Percentiles rank a stretch among this genome's conserved stretches.
Evolutionary conservation across 352 stramenopile species (phyloP).

Genomic region (Phytophthora capsici): DNA sequence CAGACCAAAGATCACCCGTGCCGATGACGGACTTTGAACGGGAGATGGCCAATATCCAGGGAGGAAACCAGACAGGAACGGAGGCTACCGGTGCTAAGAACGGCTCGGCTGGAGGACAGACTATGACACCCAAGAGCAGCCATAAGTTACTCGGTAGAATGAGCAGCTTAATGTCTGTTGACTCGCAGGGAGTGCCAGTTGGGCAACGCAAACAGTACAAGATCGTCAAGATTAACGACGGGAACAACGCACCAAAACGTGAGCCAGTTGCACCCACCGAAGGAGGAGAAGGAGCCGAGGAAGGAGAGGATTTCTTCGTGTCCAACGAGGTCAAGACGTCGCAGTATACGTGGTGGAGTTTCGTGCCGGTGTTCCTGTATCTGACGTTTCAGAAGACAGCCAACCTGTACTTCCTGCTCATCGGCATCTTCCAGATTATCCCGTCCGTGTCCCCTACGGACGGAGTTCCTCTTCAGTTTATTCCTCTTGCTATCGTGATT

Average conservation of each 20-base stretch:
- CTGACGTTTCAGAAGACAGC: slow-evolving; percentile 89
- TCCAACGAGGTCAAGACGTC: slow-evolving; percentile 88
- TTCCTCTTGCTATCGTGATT: slow-evolving; percentile 83
- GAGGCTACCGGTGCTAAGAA: slow-evolving; percentile 23
- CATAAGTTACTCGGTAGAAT: slow-evolving; percentile 42
- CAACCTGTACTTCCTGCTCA: slow-evolving; percentile 90
- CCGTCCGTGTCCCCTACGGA: slow-evolving; percentile 81
- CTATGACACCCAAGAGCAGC: slow-evolving; percentile 42
- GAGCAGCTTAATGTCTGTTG: slow-evolving; percentile 67
- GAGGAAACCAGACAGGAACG: slow-evolving; percentile 5
- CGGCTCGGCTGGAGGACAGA: slow-evolving; percentile 12
- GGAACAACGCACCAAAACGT: slow-evolving; percentile 36
- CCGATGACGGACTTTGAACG: slow-evolving; percentile 61
- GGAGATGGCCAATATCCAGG: slow-evolving; percentile 46
- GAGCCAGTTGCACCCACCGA: slow-evolving; percentile 10
- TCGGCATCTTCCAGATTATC: slow-evolving; percentile 91
- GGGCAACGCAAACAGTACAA: slow-evolving; percentile 59
- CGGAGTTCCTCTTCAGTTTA: slow-evolving; percentile 83
- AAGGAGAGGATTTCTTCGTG: slow-evolving; percentile 55
- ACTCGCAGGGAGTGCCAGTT: slow-evolving; percentile 40
- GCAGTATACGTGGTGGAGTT: slow-evolving; percentile 91
- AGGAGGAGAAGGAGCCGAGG: slow-evolving; percentile 15
- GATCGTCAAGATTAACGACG: slow-evolving; percentile 78
- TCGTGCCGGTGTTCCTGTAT: slow-evolving; percentile 88
- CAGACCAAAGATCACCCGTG: slow-evolving; percentile 33